phyloP scores from a whole-genome alignment of 106 monocot species.

The Dioscorea zingiberensis region DNA sequence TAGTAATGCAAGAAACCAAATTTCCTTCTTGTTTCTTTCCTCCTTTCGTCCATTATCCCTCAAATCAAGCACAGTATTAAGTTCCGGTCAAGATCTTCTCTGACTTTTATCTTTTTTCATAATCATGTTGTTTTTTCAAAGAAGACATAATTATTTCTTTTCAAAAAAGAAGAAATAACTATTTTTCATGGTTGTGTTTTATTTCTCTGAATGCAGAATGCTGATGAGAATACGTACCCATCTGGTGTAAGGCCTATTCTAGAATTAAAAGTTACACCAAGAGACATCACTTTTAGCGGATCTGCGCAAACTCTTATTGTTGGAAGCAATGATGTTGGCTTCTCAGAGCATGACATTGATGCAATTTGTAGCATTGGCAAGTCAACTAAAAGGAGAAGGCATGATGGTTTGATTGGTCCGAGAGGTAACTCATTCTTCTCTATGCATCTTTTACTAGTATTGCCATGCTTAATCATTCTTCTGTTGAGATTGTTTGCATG shows the following conservation, averaged over 20 bases:
- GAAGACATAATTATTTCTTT: too few species aligned
- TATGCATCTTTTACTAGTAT: neutral
- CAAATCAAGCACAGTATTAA: too few species aligned
- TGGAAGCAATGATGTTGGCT: neutral
- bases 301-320: neutral
- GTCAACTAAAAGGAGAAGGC: conserved; percentile 16
- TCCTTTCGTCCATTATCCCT: neutral
- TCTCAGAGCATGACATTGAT: conserved; percentile 5
- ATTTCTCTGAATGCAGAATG: neutral
- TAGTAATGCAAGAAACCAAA: too few species aligned
- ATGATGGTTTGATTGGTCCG: neutral
- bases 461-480: neutral
- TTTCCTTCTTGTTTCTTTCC: neutral
- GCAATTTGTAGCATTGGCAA: neutral
- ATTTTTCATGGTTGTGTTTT: neutral
- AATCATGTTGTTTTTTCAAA: too few species aligned
- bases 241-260: neutral
- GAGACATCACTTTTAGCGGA: neutral
- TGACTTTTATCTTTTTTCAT: too few species aligned
- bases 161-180: neutral
- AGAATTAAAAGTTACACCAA: neutral
- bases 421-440: neutral
- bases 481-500: neutral
- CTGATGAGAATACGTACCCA: neutral
- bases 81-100: too few species aligned